These are phyloP conservation scores for Soucietia sequanensis DNA, from an alignment of 805 yeast genomes.

Conservation along the genomic window DNA sequence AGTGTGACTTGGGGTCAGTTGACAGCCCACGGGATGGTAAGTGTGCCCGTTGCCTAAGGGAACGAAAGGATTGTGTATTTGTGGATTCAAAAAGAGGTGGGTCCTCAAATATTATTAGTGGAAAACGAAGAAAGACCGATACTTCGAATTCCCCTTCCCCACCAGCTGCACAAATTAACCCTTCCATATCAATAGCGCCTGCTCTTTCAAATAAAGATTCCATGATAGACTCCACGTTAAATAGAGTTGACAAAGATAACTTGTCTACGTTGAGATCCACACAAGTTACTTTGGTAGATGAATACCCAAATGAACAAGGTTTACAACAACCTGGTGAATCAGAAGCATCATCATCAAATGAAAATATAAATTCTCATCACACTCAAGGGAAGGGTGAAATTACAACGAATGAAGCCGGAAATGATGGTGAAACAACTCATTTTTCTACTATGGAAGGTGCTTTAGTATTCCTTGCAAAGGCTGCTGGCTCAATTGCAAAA, in stretches of 20 bases:
- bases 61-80: conserved; percentile 76
- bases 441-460: conserved; percentile 57
- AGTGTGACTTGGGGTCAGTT: conserved; percentile 80
- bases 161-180: background rate
- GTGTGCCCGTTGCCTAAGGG: conserved; percentile 82
- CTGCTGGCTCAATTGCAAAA: conserved; percentile 73
- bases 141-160: background rate
- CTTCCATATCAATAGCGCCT: conserved; percentile 1
- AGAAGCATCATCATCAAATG: conserved; percentile 1
- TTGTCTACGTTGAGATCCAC: background rate
- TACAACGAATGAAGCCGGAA: conserved; percentile 2
- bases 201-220: background rate
- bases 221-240: too few relatives aligned
- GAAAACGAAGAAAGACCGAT: conserved; percentile 47
- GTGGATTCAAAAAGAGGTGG: conserved; percentile 39
- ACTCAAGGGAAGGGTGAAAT: conserved; percentile 1
- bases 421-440: too few relatives aligned
- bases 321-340: too few relatives aligned
- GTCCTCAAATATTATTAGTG: conserved; percentile 33
- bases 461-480: conserved; percentile 68
- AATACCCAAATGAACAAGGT: too few relatives aligned
- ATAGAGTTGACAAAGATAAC: background rate
- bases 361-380: background rate
- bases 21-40: conserved; percentile 76
- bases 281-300: too few relatives aligned